Evolutionary conservation across 2,329 filamentous ascomycete species (phyloP).

Genomic region (Eutypella sp.): DNA sequence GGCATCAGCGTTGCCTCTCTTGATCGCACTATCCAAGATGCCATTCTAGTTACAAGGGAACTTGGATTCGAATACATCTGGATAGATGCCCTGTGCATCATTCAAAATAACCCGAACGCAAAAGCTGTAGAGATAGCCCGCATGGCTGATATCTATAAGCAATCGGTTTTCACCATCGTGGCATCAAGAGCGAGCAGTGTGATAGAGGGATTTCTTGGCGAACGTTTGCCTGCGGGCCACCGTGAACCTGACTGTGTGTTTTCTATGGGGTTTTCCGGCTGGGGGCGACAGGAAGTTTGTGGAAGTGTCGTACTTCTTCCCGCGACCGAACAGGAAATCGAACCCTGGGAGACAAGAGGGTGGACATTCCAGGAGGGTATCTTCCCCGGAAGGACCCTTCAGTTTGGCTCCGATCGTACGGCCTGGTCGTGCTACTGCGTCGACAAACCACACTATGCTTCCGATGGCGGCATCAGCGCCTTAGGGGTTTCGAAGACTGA

Average conservation of each 20-base stretch:
- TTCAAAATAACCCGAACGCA: background rate
- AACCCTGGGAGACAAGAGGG: background rate
- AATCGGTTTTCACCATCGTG: background rate
- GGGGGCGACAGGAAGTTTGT: background rate
- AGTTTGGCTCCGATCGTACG: background rate
- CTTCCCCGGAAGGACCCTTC: background rate
- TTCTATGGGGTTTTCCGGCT: background rate
- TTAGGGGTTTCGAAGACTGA: too few relatives aligned
- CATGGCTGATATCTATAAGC: background rate
- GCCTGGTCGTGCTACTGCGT: background rate
- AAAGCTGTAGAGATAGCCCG: background rate
- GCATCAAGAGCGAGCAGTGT: background rate
- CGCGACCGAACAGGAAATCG: too few relatives aligned
- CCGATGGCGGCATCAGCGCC: too few relatives aligned
- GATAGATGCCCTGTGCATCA: background rate
- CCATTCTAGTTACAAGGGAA: background rate
- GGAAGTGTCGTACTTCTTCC: background rate
- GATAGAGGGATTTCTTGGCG: background rate
- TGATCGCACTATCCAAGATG: background rate
- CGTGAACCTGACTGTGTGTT: background rate
- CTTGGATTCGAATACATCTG: background rate
- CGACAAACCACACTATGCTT: too few relatives aligned
- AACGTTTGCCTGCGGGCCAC: background rate
- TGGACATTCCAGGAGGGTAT: background rate
- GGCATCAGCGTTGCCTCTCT: background rate